Percentiles rank a stretch among this genome's conserved stretches.
Evolutionary conservation across 257 asterid species (phyloP).

Genomic region (Dorcoceras hygrometricum): DNA sequence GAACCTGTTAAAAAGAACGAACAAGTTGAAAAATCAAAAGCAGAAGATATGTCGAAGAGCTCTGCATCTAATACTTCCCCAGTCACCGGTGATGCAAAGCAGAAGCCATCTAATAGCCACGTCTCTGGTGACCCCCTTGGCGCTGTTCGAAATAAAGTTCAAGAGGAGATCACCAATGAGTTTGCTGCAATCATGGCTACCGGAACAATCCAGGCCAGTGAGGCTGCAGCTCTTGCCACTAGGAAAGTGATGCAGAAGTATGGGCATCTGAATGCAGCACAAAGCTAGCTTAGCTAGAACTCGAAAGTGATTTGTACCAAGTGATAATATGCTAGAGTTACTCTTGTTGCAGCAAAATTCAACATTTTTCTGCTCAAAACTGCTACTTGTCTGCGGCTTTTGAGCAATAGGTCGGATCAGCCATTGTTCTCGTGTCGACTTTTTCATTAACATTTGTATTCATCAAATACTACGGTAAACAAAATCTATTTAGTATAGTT

Average conservation of each 20-base stretch:
- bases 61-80: background rate
- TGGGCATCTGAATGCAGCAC: slow-evolving; percentile 58
- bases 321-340: background rate
- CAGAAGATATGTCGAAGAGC: slow-evolving; percentile 10
- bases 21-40: slow-evolving; percentile 18
- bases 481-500: background rate
- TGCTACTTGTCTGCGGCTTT: background rate
- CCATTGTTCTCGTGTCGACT: background rate
- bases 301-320: background rate
- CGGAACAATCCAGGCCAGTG: slow-evolving; percentile 88
- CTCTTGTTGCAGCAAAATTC: background rate
- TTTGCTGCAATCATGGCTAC: slow-evolving; percentile 89
- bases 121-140: slow-evolving; percentile 59
- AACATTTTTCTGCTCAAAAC: background rate
- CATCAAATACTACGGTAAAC: background rate
- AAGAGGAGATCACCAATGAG: slow-evolving; percentile 76
- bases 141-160: slow-evolving; percentile 75
- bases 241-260: slow-evolving; percentile 83
- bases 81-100: slow-evolving; percentile 16
- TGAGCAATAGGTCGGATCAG: background rate
- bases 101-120: slow-evolving; percentile 26
- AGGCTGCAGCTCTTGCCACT: slow-evolving; percentile 93
- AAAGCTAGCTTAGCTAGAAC: slow-evolving; percentile 33
- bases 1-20: slow-evolving; percentile 18
- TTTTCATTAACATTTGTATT: background rate